phyloP scores from a whole-genome alignment of 345 rosid genomes.

The Ceriops zippeliana region DNA sequence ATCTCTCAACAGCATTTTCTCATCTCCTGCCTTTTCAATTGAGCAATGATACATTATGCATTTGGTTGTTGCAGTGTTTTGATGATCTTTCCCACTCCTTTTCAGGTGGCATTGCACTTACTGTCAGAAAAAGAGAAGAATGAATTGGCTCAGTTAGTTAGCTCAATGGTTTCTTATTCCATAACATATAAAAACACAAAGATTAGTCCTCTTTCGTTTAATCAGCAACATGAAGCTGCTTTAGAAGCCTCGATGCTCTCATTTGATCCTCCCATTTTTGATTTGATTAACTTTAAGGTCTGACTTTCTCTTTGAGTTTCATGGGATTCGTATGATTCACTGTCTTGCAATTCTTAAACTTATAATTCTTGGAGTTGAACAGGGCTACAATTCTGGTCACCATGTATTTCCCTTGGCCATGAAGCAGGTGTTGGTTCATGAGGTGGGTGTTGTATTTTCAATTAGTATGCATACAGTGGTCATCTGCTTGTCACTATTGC shows the following conservation, averaged over 20 bases:
- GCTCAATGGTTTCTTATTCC: constrained; percentile 67
- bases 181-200: constrained; percentile 62
- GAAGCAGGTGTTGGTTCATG: constrained; percentile 87
- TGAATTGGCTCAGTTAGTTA: constrained; percentile 57
- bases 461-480: no score
- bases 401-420: constrained; percentile 57
- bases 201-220: constrained; percentile 38
- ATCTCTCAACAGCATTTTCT: no score
- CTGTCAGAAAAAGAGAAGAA: constrained; percentile 69
- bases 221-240: constrained; percentile 43
- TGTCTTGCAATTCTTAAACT: constrained; percentile 11
- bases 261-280: constrained; percentile 69
- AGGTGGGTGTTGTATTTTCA: constrained; percentile 42
- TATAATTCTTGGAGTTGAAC: constrained; percentile 32
- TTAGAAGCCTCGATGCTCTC: constrained; percentile 48
- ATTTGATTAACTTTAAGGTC: constrained; percentile 77
- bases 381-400: constrained; percentile 60
- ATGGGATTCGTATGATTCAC: not conserved
- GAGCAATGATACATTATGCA: not conserved
- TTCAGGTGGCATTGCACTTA: constrained; percentile 83
- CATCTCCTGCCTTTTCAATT: not conserved
- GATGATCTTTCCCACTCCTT: constrained; percentile 6
- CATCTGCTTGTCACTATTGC: not conserved
- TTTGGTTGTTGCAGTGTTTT: constrained; percentile 4
- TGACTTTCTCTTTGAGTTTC: constrained; percentile 8